Percentiles rank a stretch among this genome's conserved stretches.
These are phyloP conservation scores for Schizonepeta tenuifolia DNA, from an alignment of 257 asterid genomes.

Conservation along the genomic window DNA sequence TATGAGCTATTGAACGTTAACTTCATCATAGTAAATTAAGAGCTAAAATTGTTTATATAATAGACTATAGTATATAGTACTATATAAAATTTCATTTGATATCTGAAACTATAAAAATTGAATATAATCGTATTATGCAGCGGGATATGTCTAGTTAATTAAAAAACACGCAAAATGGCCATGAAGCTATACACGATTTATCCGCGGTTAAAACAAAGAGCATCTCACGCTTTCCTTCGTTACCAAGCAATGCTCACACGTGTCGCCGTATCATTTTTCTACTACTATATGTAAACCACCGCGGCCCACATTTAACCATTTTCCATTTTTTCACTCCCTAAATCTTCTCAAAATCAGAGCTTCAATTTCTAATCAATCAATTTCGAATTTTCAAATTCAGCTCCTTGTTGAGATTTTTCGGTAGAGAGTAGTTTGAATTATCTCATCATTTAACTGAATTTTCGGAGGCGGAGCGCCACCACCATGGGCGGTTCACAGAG, in stretches of 20 bases:
- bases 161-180: too few relatives aligned
- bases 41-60: too few relatives aligned
- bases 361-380: not conserved
- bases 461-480: slow-evolving; percentile 3
- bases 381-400: slow-evolving; percentile 8
- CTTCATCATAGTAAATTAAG: too few relatives aligned
- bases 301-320: not conserved
- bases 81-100: too few relatives aligned
- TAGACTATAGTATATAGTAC: too few relatives aligned
- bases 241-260: slow-evolving; percentile 39
- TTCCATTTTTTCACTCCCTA: slow-evolving; percentile 32
- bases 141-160: too few relatives aligned
- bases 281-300: not conserved
- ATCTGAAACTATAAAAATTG: too few relatives aligned
- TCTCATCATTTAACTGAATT: not conserved
- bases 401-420: not conserved
- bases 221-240: slow-evolving; percentile 31
- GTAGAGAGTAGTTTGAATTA: not conserved
- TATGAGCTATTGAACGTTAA: too few relatives aligned
- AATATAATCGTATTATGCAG: too few relatives aligned
- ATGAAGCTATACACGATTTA: slow-evolving; percentile 23
- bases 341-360: slow-evolving; percentile 40
- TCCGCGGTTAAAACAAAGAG: slow-evolving; percentile 20
- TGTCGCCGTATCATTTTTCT: slow-evolving; percentile 15
- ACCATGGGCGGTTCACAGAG: slow-evolving; percentile 94